Evolutionary conservation across 495 filamentous ascomycete genomes (phyloP).

Genomic region (Apodospora peruviana): DNA sequence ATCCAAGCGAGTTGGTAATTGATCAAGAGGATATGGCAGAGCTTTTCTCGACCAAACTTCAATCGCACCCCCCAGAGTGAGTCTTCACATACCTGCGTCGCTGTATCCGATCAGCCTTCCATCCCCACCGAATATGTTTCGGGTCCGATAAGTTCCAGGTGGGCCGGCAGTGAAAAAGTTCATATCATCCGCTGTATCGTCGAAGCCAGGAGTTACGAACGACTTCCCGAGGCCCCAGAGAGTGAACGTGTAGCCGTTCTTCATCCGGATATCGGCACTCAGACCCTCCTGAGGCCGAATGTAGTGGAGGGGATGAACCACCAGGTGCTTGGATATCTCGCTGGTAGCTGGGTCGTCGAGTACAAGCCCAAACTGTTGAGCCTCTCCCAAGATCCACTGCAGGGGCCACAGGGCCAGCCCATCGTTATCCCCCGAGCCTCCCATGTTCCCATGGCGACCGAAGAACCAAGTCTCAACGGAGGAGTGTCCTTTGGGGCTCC

Average conservation of each 20-base stretch:
- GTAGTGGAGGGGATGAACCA: not conserved
- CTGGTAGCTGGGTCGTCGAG: not conserved
- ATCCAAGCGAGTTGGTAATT: too few relatives aligned
- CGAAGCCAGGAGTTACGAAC: not conserved
- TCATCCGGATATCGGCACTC: not conserved
- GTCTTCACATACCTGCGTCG: not conserved
- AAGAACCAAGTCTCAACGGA: not conserved
- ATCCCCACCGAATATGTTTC: not conserved
- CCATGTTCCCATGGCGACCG: not conserved
- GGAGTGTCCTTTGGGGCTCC: not conserved
- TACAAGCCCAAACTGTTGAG: not conserved
- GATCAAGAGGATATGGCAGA: too few relatives aligned
- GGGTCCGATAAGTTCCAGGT: not conserved
- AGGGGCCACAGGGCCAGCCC: not conserved
- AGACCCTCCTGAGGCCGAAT: not conserved
- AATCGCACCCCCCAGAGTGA: too few relatives aligned
- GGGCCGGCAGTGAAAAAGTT: not conserved
- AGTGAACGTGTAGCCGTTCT: not conserved
- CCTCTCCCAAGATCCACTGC: not conserved
- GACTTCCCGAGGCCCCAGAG: not conserved
- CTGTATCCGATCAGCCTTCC: not conserved
- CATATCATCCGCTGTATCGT: not conserved
- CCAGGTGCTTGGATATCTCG: not conserved
- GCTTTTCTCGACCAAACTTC: too few relatives aligned
- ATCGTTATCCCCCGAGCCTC: not conserved